Evolutionary conservation across 2,329 filamentous ascomycete genomes (phyloP).

Genomic region (Xylariaceae sp.): DNA sequence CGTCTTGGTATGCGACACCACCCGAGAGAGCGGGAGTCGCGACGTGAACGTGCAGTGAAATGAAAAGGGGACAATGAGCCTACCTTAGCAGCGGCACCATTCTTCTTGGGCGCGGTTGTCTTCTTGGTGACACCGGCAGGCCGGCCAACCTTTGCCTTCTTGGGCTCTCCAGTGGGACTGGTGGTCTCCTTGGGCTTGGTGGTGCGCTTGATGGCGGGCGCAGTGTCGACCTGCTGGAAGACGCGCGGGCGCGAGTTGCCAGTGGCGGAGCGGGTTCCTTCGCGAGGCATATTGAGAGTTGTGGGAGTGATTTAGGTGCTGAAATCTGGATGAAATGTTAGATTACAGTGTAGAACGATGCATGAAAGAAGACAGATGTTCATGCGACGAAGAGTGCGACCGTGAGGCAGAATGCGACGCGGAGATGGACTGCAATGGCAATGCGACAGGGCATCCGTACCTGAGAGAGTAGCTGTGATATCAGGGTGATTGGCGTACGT

Average conservation of each 20-base stretch:
- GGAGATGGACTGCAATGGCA: slow-evolving; percentile 7
- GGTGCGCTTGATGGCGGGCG: slow-evolving; percentile 41
- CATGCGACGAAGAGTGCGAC: slow-evolving; percentile 23
- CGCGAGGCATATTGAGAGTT: slow-evolving; percentile 40
- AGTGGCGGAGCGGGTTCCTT: slow-evolving; percentile 49
- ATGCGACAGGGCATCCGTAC: slow-evolving; percentile 8
- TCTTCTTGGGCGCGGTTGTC: slow-evolving; percentile 30
- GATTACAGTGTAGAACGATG: slow-evolving; percentile 16
- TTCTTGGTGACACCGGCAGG: slow-evolving; percentile 32
- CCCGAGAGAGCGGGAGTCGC: not conserved
- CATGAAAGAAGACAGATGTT: slow-evolving; percentile 2
- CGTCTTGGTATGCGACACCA: not conserved
- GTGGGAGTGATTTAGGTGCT: slow-evolving; percentile 1
- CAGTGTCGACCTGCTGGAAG: slow-evolving; percentile 46
- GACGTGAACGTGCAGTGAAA: not conserved
- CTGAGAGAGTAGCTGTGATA: not conserved
- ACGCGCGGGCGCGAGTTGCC: slow-evolving; percentile 52
- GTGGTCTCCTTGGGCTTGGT: slow-evolving; percentile 30
- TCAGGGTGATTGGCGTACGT: slow-evolving; percentile 1
- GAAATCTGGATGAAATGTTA: slow-evolving; percentile 24
- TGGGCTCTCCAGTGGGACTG: slow-evolving; percentile 12
- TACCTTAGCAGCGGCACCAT: slow-evolving; percentile 30
- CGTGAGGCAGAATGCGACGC: slow-evolving; percentile 30
- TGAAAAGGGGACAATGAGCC: slow-evolving; percentile 3
- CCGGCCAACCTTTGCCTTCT: slow-evolving; percentile 26